Evolutionary conservation across 164 flowering plant genomes (phyloP), one percentile per base, ranked within the genome.

Genomic region (Magnolia sinica): DNA sequence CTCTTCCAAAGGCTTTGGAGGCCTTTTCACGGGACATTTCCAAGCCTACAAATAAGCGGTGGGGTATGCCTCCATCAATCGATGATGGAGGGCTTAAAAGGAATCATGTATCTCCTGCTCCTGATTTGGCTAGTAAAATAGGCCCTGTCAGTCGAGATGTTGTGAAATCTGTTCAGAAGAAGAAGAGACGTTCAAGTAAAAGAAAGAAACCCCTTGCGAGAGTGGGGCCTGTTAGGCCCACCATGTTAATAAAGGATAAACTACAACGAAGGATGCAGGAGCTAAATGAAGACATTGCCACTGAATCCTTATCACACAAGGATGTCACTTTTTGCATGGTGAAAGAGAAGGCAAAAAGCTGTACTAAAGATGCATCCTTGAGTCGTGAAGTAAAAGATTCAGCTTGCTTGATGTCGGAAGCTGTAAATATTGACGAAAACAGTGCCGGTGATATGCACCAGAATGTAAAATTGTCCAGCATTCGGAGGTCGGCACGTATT

Each of bases 1-100:
- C 83, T 22, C 81, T 81, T 24, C 66, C 65, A 11, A 59, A 76
- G 66, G 83, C 81, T 58, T 27, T 74, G 66, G 74, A 81, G 22
- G 73, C 78, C 49, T 71, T 71, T 65, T 68, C 58, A 19, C 50
- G n/a, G 45, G 77, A 63, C 18, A 55, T 66, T 31, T 74, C 74
- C 13, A 73, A 77, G 71, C 73, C 45, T 37, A 3, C 45, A 37
- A 37, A 37, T 3, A 37, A 16, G 50, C 70, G 55, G 45, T 52
- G 72, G 14, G 61, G 50, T 18, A 67, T 49, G 31, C 75, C 78
- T 67, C 78, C 23, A 23, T 72, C 55, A 11, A 65, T 22, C 6
- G 61, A 19, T 4, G 49, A 9, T 70, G 64, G 50, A 19, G 23
- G 55, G 27, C 19, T 13, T 74, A 3, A 4, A 11, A 49, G 61